Evolutionary conservation across 495 filamentous ascomycete species (phyloP).

Genomic region (Oidiodendron maius): DNA sequence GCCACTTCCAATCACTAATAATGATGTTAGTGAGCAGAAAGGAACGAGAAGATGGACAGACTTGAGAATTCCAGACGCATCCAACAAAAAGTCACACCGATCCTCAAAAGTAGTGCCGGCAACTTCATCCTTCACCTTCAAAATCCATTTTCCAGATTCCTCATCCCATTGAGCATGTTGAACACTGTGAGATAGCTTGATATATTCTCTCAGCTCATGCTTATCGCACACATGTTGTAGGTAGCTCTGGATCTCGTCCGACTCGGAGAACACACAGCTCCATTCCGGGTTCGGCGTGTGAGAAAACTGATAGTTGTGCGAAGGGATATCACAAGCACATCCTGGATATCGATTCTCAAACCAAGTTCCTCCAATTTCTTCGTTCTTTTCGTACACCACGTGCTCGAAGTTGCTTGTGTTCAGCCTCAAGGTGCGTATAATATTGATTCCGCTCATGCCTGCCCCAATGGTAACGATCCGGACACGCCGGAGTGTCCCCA

Average conservation of each 20-base stretch:
- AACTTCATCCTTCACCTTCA: conserved; percentile 6
- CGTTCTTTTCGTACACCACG: conserved; percentile 76
- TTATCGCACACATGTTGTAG: conserved; percentile 45
- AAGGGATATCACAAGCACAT: conserved; percentile 35
- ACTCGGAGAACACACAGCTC: conserved; percentile 50
- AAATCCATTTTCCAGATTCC: conserved; percentile 2
- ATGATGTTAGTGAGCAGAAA: background rate
- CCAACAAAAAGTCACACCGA: conserved; percentile 9
- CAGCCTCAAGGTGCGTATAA: conserved; percentile 36
- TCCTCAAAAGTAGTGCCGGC: conserved; percentile 2
- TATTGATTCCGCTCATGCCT: conserved; percentile 42
- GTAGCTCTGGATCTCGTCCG: conserved; percentile 53
- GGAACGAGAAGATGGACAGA: background rate
- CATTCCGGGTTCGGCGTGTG: conserved; percentile 52
- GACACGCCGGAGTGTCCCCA: conserved; percentile 36
- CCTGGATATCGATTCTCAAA: conserved; percentile 48
- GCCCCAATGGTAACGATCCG: conserved; percentile 44
- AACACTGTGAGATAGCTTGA: conserved; percentile 23
- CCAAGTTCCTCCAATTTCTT: conserved; percentile 55
- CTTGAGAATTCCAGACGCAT: conserved; percentile 15
- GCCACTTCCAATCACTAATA: conserved; percentile 41
- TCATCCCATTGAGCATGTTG: conserved; percentile 12
- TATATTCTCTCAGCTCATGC: conserved; percentile 45
- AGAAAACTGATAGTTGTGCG: conserved; percentile 42
- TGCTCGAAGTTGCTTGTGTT: conserved; percentile 43